These are phyloP conservation scores for Verticillium nonalfalfae DNA, from an alignment of 2,329 filamentous ascomycete genomes.

Conservation along the genomic window DNA sequence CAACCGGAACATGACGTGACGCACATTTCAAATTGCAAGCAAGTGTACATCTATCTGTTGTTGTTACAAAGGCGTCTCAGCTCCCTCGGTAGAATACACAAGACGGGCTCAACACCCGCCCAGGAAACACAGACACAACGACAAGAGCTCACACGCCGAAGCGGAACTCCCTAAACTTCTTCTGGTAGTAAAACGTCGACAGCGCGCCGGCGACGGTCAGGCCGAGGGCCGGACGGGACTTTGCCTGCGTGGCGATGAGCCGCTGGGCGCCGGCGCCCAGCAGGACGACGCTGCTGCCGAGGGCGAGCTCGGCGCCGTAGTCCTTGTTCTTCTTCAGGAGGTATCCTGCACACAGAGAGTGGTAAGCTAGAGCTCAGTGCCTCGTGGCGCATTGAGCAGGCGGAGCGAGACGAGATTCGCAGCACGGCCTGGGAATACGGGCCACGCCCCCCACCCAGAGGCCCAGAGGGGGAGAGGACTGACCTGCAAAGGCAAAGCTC, in stretches of 20 bases:
- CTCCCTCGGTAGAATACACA: no score
- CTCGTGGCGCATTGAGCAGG: no score
- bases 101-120: no score
- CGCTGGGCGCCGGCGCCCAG: slow-evolving; percentile 28
- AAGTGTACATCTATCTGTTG: no score
- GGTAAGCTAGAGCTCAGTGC: no score
- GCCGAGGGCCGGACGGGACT: slow-evolving; percentile 27
- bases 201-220: slow-evolving; percentile 25
- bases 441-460: not conserved
- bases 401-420: no score
- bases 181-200: slow-evolving; percentile 33
- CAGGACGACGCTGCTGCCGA: slow-evolving; percentile 30
- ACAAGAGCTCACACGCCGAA: slow-evolving; percentile 24
- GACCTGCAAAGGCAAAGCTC: slow-evolving; percentile 24
- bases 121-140: no score
- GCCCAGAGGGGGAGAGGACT: not conserved
- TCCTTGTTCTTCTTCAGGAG: slow-evolving; percentile 34
- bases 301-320: slow-evolving; percentile 32
- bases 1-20: no score
- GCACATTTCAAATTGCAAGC: no score
- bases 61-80: no score
- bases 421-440: not conserved
- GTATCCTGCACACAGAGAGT: slow-evolving; percentile 21
- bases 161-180: slow-evolving; percentile 31
- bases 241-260: slow-evolving; percentile 29